These are phyloP conservation scores for Karstenula rhodostoma DNA, from an alignment of 2,329 filamentous ascomycete genomes.

Conservation along the genomic window DNA sequence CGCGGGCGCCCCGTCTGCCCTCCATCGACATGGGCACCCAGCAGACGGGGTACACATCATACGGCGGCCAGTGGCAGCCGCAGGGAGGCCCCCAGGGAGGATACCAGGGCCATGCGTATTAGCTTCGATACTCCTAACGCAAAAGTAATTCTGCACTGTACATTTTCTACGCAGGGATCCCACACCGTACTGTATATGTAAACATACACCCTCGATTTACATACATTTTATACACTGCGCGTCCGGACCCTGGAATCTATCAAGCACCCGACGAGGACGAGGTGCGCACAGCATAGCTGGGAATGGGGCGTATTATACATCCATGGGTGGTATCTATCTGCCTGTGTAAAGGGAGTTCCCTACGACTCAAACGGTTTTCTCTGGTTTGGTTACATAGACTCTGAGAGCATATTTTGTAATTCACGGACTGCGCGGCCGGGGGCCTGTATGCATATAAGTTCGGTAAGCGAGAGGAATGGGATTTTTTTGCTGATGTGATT, in stretches of 20 bases:
- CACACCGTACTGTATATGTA: slow-evolving; percentile 26
- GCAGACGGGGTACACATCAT: slow-evolving; percentile 31
- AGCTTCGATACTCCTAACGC: slow-evolving; percentile 19
- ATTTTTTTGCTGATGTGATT: slow-evolving; percentile 5
- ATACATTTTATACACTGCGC: slow-evolving; percentile 12
- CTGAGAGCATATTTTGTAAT: slow-evolving; percentile 29
- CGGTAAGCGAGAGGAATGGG: slow-evolving; percentile 19
- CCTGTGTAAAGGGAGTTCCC: too few relatives aligned
- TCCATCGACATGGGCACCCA: slow-evolving; percentile 37
- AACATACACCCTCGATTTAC: slow-evolving; percentile 13
- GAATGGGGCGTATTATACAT: slow-evolving; percentile 1
- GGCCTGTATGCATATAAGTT: slow-evolving; percentile 24
- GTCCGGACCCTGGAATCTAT: slow-evolving; percentile 4
- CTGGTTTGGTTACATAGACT: slow-evolving; percentile 21
- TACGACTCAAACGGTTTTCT: slow-evolving; percentile 28
- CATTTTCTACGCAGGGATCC: slow-evolving; percentile 20
- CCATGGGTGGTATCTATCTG: slow-evolving; percentile 10
- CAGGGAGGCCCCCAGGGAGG: slow-evolving; percentile 21
- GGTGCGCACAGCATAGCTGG: not conserved
- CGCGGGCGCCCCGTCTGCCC: slow-evolving; percentile 38
- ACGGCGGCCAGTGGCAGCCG: slow-evolving; percentile 37
- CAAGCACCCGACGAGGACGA: not conserved
- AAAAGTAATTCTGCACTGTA: slow-evolving; percentile 29
- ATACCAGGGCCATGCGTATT: slow-evolving; percentile 38
- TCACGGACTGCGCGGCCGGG: slow-evolving; percentile 23